These are phyloP conservation scores for Leavenworthia alabamica DNA, from an alignment of 345 rosid genomes.

Conservation along the genomic window DNA sequence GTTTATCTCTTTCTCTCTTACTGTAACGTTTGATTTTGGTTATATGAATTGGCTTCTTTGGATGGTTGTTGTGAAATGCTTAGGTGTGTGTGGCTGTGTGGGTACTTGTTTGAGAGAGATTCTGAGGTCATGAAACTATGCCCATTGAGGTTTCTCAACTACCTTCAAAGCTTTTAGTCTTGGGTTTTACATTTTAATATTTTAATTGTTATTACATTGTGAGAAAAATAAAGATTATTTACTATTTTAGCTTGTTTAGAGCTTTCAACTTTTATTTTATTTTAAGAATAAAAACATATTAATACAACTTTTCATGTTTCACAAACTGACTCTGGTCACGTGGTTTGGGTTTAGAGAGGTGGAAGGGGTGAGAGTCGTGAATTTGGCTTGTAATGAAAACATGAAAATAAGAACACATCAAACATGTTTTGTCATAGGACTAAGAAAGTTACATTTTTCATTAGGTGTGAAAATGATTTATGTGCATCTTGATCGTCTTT, in stretches of 20 bases:
- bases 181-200: background rate
- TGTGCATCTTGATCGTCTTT: background rate
- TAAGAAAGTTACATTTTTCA: background rate
- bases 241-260: background rate
- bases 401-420: conserved; percentile 4
- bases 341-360: background rate
- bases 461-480: background rate
- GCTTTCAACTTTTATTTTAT: background rate
- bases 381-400: background rate
- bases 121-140: conserved; percentile 1
- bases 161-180: conserved; percentile 6
- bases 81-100: conserved; percentile 11
- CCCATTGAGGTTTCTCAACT: conserved; percentile 5
- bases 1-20: conserved; percentile 5
- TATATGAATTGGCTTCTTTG: conserved; percentile 15
- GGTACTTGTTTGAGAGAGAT: background rate
- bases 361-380: conserved; percentile 5
- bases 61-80: conserved; percentile 13
- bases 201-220: conserved; percentile 1
- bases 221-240: background rate
- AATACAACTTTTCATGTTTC: background rate
- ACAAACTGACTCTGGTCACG: background rate
- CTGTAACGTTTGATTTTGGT: conserved; percentile 10
- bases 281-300: background rate
- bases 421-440: conserved; percentile 11